phyloP scores from a whole-genome alignment of 1,284 basidiomycete species.

The Boletus sp. region DNA sequence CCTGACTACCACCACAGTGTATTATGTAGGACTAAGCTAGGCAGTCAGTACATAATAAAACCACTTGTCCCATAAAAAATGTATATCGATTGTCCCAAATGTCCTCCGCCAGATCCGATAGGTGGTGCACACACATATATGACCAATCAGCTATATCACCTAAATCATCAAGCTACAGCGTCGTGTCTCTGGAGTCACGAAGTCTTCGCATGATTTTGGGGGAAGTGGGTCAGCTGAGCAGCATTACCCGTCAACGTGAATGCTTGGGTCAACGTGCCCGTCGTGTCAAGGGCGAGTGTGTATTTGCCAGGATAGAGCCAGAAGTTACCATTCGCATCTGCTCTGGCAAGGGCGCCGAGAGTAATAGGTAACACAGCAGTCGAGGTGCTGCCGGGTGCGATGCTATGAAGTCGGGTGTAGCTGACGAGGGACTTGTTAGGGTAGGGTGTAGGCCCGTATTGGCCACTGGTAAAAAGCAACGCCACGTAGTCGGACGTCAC shows the following conservation, averaged over 20 bases:
- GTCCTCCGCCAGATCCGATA: too few relatives aligned
- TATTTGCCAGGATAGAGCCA: constrained; percentile 49
- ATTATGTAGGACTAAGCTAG: too few relatives aligned
- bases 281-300: constrained; percentile 41
- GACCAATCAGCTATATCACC: too few relatives aligned
- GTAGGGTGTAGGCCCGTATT: constrained; percentile 46
- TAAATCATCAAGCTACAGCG: too few relatives aligned
- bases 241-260: constrained; percentile 43
- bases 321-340: constrained; percentile 44
- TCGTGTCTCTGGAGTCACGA: too few relatives aligned
- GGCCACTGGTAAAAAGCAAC: constrained; percentile 48
- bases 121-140: too few relatives aligned
- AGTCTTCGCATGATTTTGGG: constrained; percentile 8
- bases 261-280: constrained; percentile 32
- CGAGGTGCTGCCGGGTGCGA: constrained; percentile 36
- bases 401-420: constrained; percentile 45
- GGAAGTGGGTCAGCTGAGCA: constrained; percentile 34
- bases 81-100: too few relatives aligned
- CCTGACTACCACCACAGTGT: too few relatives aligned
- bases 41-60: too few relatives aligned
- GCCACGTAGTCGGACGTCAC: constrained; percentile 53
- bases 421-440: constrained; percentile 51
- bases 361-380: constrained; percentile 43
- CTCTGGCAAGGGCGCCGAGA: constrained; percentile 47
- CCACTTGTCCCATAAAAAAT: too few relatives aligned